Conservation (phyloP, 1,284 basidiomycete species). For the Ustilago crameri region DNA sequence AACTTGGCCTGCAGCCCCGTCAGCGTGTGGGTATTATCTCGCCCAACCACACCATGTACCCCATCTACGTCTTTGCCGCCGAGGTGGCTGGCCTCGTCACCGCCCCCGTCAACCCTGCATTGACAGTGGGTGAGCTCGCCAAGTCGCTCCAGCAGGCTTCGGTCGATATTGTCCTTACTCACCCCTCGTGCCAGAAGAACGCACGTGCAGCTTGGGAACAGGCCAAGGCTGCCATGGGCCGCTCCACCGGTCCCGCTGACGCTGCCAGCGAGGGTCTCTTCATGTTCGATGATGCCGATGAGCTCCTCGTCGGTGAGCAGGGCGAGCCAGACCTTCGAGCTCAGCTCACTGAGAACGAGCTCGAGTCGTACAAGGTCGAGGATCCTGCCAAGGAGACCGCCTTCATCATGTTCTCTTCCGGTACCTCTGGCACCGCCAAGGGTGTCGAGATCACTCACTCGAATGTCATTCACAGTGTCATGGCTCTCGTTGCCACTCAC, state of each 20-base stretch:
- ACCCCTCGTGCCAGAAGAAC: slow-evolving; percentile 46
- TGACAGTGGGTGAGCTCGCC: slow-evolving; percentile 60
- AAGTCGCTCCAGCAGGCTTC: slow-evolving; percentile 58
- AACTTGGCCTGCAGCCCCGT: slow-evolving; percentile 50
- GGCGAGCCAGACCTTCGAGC: slow-evolving; percentile 53
- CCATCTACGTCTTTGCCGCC: slow-evolving; percentile 53
- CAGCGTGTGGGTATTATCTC: slow-evolving; percentile 61
- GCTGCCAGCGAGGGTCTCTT: slow-evolving; percentile 43
- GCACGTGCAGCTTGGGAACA: slow-evolving; percentile 50
- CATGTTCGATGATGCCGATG: slow-evolving; percentile 58
- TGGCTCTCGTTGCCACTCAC: slow-evolving; percentile 42
- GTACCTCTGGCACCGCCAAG: slow-evolving; percentile 64
- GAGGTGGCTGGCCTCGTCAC: slow-evolving; percentile 49
- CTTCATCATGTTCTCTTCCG: slow-evolving; percentile 62
- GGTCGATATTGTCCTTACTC: slow-evolving; percentile 49
- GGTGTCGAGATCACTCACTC: slow-evolving; percentile 64
- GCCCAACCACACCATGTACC: slow-evolving; percentile 64
- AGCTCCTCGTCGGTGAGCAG: slow-evolving; percentile 22
- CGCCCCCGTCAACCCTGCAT: slow-evolving; percentile 60
- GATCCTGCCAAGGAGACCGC: slow-evolving; percentile 46
- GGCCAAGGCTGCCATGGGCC: slow-evolving; percentile 36
- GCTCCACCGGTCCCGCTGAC: slow-evolving; percentile 7
- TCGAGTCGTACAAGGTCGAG: slow-evolving; percentile 44
- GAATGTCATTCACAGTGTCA: slow-evolving; percentile 57
- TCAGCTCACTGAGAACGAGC: slow-evolving; percentile 37